phyloP scores from a whole-genome alignment of 371 early-diverging fungal genomes.

The Mucor lusitanicus region DNA sequence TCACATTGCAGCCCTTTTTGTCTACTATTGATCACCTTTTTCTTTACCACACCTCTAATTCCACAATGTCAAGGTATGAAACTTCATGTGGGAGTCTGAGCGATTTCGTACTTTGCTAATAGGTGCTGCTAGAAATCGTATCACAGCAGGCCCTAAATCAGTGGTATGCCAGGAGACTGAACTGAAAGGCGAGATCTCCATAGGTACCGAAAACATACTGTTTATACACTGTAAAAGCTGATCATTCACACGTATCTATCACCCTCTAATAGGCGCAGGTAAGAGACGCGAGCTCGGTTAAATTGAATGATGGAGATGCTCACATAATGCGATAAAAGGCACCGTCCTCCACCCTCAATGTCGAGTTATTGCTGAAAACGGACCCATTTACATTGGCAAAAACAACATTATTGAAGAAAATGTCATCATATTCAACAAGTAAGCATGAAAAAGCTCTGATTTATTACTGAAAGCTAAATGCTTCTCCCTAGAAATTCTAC shows the following conservation, averaged over 20 bases:
- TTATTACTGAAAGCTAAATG: not conserved
- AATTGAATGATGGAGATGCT: not conserved
- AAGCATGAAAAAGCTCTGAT: slow-evolving; percentile 1
- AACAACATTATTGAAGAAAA: slow-evolving; percentile 80
- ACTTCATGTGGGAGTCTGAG: not conserved
- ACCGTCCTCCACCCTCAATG: slow-evolving; percentile 81
- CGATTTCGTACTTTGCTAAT: not conserved
- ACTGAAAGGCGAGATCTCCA: slow-evolving; percentile 59
- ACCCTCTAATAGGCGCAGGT: slow-evolving; percentile 14
- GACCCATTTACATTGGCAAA: slow-evolving; percentile 72
- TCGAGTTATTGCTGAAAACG: slow-evolving; percentile 69
- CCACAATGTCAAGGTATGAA: slow-evolving; percentile 17
- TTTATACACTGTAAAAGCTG: not conserved
- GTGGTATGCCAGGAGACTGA: slow-evolving; percentile 72
- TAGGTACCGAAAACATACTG: slow-evolving; percentile 42
- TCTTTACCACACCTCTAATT: not conserved
- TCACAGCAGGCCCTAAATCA: slow-evolving; percentile 54
- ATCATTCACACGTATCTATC: not conserved
- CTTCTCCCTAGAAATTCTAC: slow-evolving; percentile 30
- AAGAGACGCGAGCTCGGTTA: not conserved
- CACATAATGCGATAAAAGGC: slow-evolving; percentile 30
- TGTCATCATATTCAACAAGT: slow-evolving; percentile 75
- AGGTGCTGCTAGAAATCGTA: slow-evolving; percentile 28
- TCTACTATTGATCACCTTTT: not conserved
- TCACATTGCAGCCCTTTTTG: not conserved